Percentiles rank a stretch among this genome's conserved stretches.
Evolutionary conservation across 2,329 filamentous ascomycete species (phyloP).

Genomic region (Herpotrichia juniperi): DNA sequence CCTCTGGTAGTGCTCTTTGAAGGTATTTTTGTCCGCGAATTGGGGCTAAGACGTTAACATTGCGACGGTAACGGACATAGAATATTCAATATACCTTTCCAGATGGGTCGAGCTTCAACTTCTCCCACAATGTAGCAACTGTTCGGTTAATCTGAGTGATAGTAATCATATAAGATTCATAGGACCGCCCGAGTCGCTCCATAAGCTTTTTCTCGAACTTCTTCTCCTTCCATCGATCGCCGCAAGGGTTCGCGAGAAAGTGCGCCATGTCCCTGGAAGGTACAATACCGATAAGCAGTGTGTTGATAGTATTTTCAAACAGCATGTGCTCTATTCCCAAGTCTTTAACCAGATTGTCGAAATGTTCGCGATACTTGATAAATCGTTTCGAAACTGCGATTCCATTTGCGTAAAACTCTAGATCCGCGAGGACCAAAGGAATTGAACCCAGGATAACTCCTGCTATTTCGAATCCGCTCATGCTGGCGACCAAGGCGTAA

Average conservation of each 20-base stretch:
- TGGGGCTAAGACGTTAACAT: conserved; percentile 17
- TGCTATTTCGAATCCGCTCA: conserved; percentile 32
- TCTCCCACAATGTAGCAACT: conserved; percentile 17
- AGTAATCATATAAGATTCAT: conserved; percentile 21
- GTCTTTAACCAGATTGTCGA: conserved; percentile 29
- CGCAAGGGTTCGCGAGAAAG: conserved; percentile 21
- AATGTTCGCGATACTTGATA: conserved; percentile 24
- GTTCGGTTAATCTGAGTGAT: conserved; percentile 15
- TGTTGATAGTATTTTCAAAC: conserved; percentile 33
- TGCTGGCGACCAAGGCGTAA: conserved; percentile 3
- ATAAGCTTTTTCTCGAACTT: conserved; percentile 19
- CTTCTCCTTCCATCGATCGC: conserved; percentile 24
- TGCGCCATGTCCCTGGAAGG: conserved; percentile 20
- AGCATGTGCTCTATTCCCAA: conserved; percentile 28
- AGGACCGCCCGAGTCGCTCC: conserved; percentile 16
- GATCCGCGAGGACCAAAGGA: conserved; percentile 33
- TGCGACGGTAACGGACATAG: too few relatives aligned
- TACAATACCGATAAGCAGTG: conserved; percentile 27
- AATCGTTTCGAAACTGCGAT: conserved; percentile 34
- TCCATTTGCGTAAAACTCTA: conserved; percentile 40
- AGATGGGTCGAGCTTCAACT: conserved; percentile 20
- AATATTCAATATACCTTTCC: conserved; percentile 20
- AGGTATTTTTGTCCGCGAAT: conserved; percentile 23
- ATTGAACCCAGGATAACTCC: conserved; percentile 33
- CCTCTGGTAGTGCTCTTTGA: conserved; percentile 36